Percentiles rank a stretch among this genome's conserved stretches.
Evolutionary conservation across 371 early-diverging fungal genomes (phyloP).

Genomic region (Lichtheimia hyalospora): DNA sequence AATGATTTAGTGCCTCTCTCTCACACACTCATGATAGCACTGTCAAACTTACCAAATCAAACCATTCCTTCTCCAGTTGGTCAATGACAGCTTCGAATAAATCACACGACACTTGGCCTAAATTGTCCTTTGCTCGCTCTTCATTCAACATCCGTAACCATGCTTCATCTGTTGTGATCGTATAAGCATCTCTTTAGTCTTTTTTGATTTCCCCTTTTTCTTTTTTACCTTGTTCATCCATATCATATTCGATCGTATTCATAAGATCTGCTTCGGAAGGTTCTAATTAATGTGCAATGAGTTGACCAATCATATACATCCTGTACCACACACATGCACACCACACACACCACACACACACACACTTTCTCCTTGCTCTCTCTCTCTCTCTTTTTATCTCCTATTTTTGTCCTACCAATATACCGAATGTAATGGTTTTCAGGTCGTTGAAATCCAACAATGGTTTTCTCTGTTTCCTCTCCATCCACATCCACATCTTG

Average conservation of each 20-base stretch:
- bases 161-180: slow-evolving; percentile 45
- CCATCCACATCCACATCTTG: slow-evolving; percentile 4
- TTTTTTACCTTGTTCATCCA: slow-evolving; percentile 91
- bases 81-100: slow-evolving; percentile 92
- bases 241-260: slow-evolving; percentile 90
- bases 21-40: not conserved
- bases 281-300: slow-evolving; percentile 41
- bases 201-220: too few relatives aligned
- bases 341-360: not conserved
- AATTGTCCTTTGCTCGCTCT: slow-evolving; percentile 57
- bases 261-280: slow-evolving; percentile 82
- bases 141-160: slow-evolving; percentile 80
- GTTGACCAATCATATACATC: slow-evolving; percentile 4
- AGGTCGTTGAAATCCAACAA: slow-evolving; percentile 41
- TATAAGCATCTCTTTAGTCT: not conserved
- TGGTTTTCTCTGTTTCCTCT: slow-evolving; percentile 3
- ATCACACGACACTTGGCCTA: slow-evolving; percentile 54
- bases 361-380: too few relatives aligned
- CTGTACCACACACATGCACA: not conserved
- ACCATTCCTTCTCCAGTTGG: slow-evolving; percentile 95
- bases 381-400: too few relatives aligned
- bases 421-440: slow-evolving; percentile 62
- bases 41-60: slow-evolving; percentile 68
- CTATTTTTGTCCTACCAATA: slow-evolving; percentile 29
- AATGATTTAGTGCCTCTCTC: not conserved